Conservation (phyloP, 2,329 filamentous ascomycete species). For the Sarocladium kiliense region DNA sequence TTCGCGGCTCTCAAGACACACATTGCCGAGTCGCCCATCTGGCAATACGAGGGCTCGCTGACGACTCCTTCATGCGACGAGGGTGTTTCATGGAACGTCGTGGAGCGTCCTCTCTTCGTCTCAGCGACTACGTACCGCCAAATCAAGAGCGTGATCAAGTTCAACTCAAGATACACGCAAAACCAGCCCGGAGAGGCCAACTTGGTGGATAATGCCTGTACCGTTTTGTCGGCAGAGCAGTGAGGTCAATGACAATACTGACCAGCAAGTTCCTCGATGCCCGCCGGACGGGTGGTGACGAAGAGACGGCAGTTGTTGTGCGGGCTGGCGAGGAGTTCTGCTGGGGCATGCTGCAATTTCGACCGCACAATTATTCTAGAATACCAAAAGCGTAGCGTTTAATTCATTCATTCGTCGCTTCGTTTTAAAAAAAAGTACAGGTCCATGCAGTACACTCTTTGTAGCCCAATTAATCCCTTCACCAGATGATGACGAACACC, state of each 20-base stretch:
- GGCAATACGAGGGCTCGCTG: conserved; percentile 49
- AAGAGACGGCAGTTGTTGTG: neutral
- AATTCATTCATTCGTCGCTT: conserved; percentile 6
- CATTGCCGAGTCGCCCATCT: conserved; percentile 32
- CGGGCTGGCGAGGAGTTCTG: neutral
- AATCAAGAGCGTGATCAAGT: conserved; percentile 47
- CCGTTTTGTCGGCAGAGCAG: neutral
- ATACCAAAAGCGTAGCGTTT: neutral
- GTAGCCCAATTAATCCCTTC: too few relatives aligned
- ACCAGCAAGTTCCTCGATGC: too few relatives aligned
- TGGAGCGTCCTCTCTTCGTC: conserved; percentile 39
- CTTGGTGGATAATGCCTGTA: conserved; percentile 25
- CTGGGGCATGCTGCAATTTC: neutral
- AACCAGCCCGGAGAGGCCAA: conserved; percentile 39
- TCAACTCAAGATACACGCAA: conserved; percentile 49
- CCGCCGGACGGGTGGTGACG: conserved; percentile 1
- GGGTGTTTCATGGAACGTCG: conserved; percentile 45
- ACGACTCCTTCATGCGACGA: conserved; percentile 56
- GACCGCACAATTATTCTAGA: neutral
- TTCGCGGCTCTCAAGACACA: conserved; percentile 30
- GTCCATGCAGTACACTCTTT: neutral
- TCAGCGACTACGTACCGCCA: conserved; percentile 40
- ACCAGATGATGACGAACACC: too few relatives aligned
- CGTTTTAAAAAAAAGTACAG: neutral
- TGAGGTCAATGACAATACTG: too few relatives aligned